A percentile compares a stretch with the other conserved stretches of the same genome.
Evolutionary conservation across 352 stramenopile species (phyloP).

Genomic region (Phytophthora kernoviae): DNA sequence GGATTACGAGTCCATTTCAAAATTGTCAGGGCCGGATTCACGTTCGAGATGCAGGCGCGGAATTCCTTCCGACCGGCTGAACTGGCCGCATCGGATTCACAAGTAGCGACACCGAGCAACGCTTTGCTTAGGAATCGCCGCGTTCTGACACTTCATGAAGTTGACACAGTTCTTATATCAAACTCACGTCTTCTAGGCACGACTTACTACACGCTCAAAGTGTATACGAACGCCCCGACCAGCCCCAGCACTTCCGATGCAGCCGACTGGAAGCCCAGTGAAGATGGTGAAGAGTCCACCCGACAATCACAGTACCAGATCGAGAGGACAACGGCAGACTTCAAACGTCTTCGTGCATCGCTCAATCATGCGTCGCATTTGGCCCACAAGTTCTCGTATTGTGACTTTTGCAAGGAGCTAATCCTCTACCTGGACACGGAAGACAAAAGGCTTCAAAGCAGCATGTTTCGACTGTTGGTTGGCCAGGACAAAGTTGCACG

Average conservation of each 20-base stretch:
- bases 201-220: constrained; percentile 22
- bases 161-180: constrained; percentile 23
- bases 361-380: constrained; percentile 28
- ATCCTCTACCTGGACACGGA: constrained; percentile 28
- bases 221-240: constrained; percentile 8
- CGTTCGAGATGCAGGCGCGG: background rate
- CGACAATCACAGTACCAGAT: constrained; percentile 13
- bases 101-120: background rate
- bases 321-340: constrained; percentile 29
- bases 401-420: constrained; percentile 42
- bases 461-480: constrained; percentile 13
- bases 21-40: background rate
- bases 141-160: constrained; percentile 20
- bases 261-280: constrained; percentile 4
- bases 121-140: constrained; percentile 2
- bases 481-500: constrained; percentile 23
- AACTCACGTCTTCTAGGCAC: constrained; percentile 19
- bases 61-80: no score
- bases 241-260: constrained; percentile 4
- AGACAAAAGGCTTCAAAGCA: constrained; percentile 19
- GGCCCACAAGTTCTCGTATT: constrained; percentile 31
- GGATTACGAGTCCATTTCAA: background rate
- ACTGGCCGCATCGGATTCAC: no score
- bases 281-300: background rate
- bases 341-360: constrained; percentile 26